These are phyloP conservation scores for Xylaria sp. DNA, from an alignment of 2,329 filamentous ascomycete species.

Conservation along the genomic window DNA sequence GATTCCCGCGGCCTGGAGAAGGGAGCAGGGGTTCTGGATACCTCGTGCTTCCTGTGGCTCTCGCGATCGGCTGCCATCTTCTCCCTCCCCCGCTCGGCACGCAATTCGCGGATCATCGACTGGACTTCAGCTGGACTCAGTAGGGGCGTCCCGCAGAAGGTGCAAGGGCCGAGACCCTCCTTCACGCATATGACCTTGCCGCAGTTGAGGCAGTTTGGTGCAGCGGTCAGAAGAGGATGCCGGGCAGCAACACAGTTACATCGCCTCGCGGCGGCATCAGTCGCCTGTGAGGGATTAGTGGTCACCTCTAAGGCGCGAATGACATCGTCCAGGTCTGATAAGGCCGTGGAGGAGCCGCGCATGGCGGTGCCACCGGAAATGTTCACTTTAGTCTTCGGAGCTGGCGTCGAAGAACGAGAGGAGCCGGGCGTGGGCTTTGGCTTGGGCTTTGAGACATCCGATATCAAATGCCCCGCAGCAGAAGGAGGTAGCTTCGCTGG, in stretches of 20 bases:
- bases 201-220: constrained; percentile 89
- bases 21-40: constrained; percentile 61
- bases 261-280: constrained; percentile 61
- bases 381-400: constrained; percentile 66
- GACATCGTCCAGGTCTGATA: constrained; percentile 74
- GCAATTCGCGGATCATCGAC: constrained; percentile 80
- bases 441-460: constrained; percentile 70
- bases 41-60: constrained; percentile 66
- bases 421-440: constrained; percentile 55
- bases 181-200: constrained; percentile 95
- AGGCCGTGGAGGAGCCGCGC: constrained; percentile 75
- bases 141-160: constrained; percentile 79
- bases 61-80: constrained; percentile 81
- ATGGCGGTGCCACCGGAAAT: constrained; percentile 79
- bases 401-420: constrained; percentile 56
- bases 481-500: constrained; percentile 63
- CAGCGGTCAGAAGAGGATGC: constrained; percentile 86
- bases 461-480: constrained; percentile 78
- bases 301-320: constrained; percentile 90
- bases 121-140: constrained; percentile 75
- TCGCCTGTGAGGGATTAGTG: constrained; percentile 75
- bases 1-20: constrained; percentile 54
- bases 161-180: constrained; percentile 92
- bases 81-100: constrained; percentile 84
- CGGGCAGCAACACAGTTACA: constrained; percentile 89